These are phyloP conservation scores for Quercus agrifolia DNA, from an alignment of 306 rosid species.

Conservation along the genomic window DNA sequence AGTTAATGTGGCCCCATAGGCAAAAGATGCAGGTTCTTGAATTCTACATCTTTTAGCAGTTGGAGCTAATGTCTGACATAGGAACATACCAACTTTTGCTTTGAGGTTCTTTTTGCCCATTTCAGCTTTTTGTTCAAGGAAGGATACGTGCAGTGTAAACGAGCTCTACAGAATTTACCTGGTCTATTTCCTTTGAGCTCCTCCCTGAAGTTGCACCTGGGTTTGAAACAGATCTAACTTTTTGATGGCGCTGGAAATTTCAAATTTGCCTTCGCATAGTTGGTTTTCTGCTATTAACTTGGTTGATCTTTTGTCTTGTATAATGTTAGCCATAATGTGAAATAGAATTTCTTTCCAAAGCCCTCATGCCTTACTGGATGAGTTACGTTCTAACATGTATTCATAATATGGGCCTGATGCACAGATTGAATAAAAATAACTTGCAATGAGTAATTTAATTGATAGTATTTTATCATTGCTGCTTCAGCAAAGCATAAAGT, in stretches of 20 bases:
- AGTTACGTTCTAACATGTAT: background rate
- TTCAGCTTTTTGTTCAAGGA: background rate
- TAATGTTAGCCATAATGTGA: background rate
- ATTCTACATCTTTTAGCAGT: background rate
- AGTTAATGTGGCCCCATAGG: constrained; percentile 32
- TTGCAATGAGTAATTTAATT: background rate
- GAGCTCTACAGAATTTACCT: constrained; percentile 1
- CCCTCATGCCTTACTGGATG: background rate
- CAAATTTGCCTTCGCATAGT: background rate
- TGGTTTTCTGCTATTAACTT: constrained; percentile 11
- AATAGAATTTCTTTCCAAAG: background rate
- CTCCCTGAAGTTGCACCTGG: constrained; percentile 14
- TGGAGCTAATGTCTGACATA: background rate
- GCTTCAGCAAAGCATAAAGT: background rate
- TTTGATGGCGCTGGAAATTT: background rate
- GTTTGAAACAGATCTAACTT: background rate
- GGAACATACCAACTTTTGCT: constrained; percentile 10
- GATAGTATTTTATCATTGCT: background rate
- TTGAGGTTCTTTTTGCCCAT: background rate
- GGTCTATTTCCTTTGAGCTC: constrained; percentile 5
- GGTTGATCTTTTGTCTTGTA: constrained; percentile 10
- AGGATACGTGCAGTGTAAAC: background rate
- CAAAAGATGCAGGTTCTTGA: constrained; percentile 44
- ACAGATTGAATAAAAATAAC: background rate
- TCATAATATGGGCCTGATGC: background rate